Conservation (phyloP, 345 rosid species). For the Iberis pinnata region DNA sequence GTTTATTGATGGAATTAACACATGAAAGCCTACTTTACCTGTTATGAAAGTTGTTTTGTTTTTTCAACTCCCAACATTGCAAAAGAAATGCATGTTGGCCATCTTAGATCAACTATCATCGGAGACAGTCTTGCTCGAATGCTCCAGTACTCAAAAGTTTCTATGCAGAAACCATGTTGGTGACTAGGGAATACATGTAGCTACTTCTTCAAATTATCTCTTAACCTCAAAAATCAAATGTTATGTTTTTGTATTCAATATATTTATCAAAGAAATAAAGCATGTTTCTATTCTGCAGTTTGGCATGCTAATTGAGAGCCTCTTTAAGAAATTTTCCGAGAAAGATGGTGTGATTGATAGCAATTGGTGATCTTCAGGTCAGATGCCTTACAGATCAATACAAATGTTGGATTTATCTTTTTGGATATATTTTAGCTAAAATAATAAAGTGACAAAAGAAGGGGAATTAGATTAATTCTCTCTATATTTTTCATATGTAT, state of each 20-base stretch:
- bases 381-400: constrained; percentile 17
- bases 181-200: constrained; percentile 94
- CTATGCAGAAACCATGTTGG: constrained; percentile 93
- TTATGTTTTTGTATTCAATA: not conserved
- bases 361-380: constrained; percentile 80
- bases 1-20: constrained; percentile 66
- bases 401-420: too few species aligned
- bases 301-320: constrained; percentile 83
- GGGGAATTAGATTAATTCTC: too few species aligned
- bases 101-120: constrained; percentile 78
- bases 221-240: not conserved
- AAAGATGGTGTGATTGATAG: constrained; percentile 44
- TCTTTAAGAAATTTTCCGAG: constrained; percentile 64
- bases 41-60: constrained; percentile 64
- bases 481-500: too few species aligned
- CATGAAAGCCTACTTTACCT: constrained; percentile 56
- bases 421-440: too few species aligned
- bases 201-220: not conserved
- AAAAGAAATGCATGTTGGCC: constrained; percentile 93
- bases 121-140: constrained; percentile 86
- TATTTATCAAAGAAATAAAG: not conserved
- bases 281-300: constrained; percentile 41
- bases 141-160: constrained; percentile 81
- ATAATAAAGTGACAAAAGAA: too few species aligned
- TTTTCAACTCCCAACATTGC: constrained; percentile 90